Evolutionary conservation across 179 eudicot species (phyloP).

Genomic region (Monotropa hypopitys): DNA sequence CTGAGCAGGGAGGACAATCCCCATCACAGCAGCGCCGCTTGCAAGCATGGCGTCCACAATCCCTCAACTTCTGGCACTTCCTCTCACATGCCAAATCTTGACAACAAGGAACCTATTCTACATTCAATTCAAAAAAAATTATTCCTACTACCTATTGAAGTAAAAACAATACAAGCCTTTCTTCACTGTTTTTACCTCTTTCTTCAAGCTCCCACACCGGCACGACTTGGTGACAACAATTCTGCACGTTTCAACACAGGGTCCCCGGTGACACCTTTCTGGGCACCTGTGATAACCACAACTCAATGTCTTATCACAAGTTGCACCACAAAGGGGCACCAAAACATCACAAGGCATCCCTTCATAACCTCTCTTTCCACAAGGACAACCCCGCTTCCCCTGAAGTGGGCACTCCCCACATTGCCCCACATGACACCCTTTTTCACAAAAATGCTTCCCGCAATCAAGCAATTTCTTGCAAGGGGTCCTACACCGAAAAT

Average conservation of each 20-base stretch:
- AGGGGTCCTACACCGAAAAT: slow-evolving; percentile 48
- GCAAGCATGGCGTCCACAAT: slow-evolving; percentile 98
- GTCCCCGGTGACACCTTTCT: slow-evolving; percentile 83
- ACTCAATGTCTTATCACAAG: slow-evolving; percentile 69
- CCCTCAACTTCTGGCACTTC: slow-evolving; percentile 67
- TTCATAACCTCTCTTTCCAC: slow-evolving; percentile 72
- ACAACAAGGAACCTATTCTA: slow-evolving; percentile 90
- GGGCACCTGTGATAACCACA: slow-evolving; percentile 85
- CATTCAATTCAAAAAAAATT: slow-evolving; percentile 15
- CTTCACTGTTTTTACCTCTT: slow-evolving; percentile 47
- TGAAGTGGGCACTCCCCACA: slow-evolving; percentile 88
- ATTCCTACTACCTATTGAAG: slow-evolving; percentile 4
- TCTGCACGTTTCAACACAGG: slow-evolving; percentile 74
- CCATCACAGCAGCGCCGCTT: slow-evolving; percentile 95
- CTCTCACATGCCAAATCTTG: slow-evolving; percentile 94
- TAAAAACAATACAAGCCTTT: slow-evolving; percentile 1
- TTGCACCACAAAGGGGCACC: slow-evolving; percentile 67
- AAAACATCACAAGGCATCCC: slow-evolving; percentile 88
- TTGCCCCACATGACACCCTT: slow-evolving; percentile 73
- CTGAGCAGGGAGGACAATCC: slow-evolving; percentile 89
- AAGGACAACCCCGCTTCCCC: slow-evolving; percentile 80
- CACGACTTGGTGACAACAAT: slow-evolving; percentile 63
- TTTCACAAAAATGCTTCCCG: slow-evolving; percentile 69
- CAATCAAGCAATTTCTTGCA: slow-evolving; percentile 54
- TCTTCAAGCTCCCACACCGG: slow-evolving; percentile 82